Percentiles rank a stretch among this genome's conserved stretches.
These are phyloP conservation scores for Russula virescens DNA, from an alignment of 768 basidiomycete species.

Conservation along the genomic window DNA sequence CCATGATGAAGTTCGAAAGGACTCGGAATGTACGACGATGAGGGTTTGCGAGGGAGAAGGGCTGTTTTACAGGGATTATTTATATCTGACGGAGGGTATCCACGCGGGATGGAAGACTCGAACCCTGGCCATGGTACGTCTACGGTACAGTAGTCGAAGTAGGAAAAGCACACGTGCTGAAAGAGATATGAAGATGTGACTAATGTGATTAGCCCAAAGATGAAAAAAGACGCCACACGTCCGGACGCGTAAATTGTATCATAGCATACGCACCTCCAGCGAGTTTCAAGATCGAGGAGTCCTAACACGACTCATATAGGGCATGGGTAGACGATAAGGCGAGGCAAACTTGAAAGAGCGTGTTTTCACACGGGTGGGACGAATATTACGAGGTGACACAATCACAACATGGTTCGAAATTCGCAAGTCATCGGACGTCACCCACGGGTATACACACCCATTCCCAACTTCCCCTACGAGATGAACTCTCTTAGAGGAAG, in stretches of 20 bases:
- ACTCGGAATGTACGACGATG: background rate
- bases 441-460: no score
- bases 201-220: no score
- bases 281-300: background rate
- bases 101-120: background rate
- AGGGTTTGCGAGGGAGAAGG: background rate
- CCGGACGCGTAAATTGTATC: no score
- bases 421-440: background rate
- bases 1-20: background rate
- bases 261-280: background rate
- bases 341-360: no score
- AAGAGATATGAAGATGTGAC: slow-evolving; percentile 2
- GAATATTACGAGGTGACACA: slow-evolving; percentile 1
- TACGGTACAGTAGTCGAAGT: background rate
- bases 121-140: background rate
- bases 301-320: background rate
- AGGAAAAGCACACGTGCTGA: background rate
- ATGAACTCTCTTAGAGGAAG: no score
- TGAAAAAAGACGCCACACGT: no score
- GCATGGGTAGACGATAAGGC: background rate
- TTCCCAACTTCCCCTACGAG: background rate
- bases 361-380: slow-evolving; percentile 8
- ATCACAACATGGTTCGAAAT: background rate
- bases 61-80: background rate
- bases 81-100: no score